These are phyloP conservation scores for Cutaneotrichosporon spelunceum DNA, from an alignment of 1,284 basidiomycete species.

Conservation along the genomic window DNA sequence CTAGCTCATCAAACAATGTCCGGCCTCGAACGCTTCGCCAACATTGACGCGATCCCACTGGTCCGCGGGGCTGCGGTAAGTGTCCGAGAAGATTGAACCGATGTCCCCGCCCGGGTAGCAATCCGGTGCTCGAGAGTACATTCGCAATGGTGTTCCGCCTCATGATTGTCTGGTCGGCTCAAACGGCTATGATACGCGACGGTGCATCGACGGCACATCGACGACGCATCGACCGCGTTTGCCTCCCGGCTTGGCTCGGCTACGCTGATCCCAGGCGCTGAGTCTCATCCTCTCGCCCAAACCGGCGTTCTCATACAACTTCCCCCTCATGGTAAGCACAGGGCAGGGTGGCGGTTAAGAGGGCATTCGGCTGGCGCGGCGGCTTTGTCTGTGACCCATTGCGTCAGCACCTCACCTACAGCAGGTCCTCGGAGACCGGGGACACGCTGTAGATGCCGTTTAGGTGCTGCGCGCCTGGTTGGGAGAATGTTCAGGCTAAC, in stretches of 20 bases:
- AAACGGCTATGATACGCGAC: no score
- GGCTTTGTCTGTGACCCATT: no score
- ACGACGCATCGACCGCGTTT: no score
- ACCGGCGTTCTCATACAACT: slow-evolving; percentile 35
- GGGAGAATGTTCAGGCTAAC: slow-evolving; percentile 34
- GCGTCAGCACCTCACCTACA: no score
- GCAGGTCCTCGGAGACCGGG: no score
- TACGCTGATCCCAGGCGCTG: slow-evolving; percentile 23
- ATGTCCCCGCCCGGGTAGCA: no score
- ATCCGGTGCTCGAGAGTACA: background rate
- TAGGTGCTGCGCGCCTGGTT: slow-evolving; percentile 12
- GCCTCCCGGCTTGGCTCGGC: background rate
- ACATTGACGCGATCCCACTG: slow-evolving; percentile 37
- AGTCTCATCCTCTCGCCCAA: slow-evolving; percentile 29
- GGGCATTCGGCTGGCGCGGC: no score
- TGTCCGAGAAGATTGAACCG: background rate
- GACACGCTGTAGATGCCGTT: no score
- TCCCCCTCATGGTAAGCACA: slow-evolving; percentile 41
- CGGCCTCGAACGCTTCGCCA: slow-evolving; percentile 29
- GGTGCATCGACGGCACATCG: no score
- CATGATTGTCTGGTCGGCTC: no score
- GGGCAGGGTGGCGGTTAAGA: background rate
- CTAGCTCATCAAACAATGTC: slow-evolving; percentile 17
- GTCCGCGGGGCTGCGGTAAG: slow-evolving; percentile 31
- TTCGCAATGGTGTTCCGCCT: background rate